Evolutionary conservation across 352 stramenopile species (phyloP).

Genomic region (Phytopythium boreale): DNA sequence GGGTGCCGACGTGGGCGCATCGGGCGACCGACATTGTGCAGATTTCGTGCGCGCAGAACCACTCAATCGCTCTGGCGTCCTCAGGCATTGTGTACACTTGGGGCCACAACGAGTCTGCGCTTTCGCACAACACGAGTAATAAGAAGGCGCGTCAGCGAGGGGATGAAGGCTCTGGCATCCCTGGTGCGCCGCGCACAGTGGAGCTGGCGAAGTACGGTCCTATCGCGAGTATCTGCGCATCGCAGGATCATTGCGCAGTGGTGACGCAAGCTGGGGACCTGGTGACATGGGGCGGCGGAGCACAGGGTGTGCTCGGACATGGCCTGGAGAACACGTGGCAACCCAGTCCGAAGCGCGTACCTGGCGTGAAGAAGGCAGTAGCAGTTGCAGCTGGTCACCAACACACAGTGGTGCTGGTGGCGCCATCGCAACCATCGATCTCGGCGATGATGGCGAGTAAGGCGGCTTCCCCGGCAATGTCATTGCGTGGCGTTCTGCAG

Average conservation of each 20-base stretch:
- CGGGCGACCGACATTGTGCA: slow-evolving; percentile 53
- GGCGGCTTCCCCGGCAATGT: slow-evolving; percentile 4
- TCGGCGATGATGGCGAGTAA: background rate
- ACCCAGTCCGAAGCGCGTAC: slow-evolving; percentile 70
- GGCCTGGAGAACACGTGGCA: slow-evolving; percentile 74
- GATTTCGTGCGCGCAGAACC: slow-evolving; percentile 71
- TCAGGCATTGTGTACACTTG: slow-evolving; percentile 73
- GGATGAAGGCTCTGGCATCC: slow-evolving; percentile 14
- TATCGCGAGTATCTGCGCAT: slow-evolving; percentile 59
- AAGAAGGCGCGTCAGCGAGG: slow-evolving; percentile 14
- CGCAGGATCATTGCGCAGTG: slow-evolving; percentile 75
- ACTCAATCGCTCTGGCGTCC: slow-evolving; percentile 71
- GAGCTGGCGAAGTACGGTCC: slow-evolving; percentile 38
- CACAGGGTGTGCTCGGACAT: slow-evolving; percentile 70
- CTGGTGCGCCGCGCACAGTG: slow-evolving; percentile 47
- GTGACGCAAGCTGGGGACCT: slow-evolving; percentile 61
- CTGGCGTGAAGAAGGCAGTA: slow-evolving; percentile 69
- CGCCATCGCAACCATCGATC: slow-evolving; percentile 33
- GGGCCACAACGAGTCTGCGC: slow-evolving; percentile 64
- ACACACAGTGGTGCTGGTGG: slow-evolving; percentile 71
- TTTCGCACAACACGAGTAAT: slow-evolving; percentile 34
- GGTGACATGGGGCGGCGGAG: slow-evolving; percentile 70
- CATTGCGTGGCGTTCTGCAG: slow-evolving; percentile 43
- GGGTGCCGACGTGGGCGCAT: slow-evolving; percentile 55
- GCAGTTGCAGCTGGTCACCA: slow-evolving; percentile 65